phyloP scores from a whole-genome alignment of 192 early-diverging fungal genomes.

The Diversispora eburnea region DNA sequence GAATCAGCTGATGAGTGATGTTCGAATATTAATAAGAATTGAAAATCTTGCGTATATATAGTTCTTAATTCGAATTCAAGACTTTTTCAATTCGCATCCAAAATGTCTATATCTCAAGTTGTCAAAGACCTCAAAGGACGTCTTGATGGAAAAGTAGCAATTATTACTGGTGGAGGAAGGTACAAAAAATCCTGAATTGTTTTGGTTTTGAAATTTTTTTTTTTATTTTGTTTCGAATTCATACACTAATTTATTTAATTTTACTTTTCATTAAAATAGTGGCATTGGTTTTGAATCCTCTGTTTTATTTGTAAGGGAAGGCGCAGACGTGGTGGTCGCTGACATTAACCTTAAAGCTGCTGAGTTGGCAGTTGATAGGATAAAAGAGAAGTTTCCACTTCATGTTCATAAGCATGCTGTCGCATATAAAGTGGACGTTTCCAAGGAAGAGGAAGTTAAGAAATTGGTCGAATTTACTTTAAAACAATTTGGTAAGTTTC shows the following conservation, averaged over 20 bases:
- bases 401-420: slow-evolving; percentile 44
- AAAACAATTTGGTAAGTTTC: slow-evolving; percentile 57
- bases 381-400: slow-evolving; percentile 39
- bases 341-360: slow-evolving; percentile 70
- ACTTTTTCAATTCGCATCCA: not conserved
- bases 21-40: too few relatives aligned
- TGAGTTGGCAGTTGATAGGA: slow-evolving; percentile 48
- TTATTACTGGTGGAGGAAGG: slow-evolving; percentile 81
- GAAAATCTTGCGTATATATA: too few relatives aligned
- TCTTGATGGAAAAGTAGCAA: slow-evolving; percentile 68
- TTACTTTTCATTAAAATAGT: slow-evolving; percentile 36
- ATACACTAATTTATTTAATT: too few relatives aligned
- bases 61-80: too few relatives aligned
- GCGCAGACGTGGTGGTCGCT: slow-evolving; percentile 70
- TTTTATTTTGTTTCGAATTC: too few relatives aligned
- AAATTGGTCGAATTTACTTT: slow-evolving; percentile 63
- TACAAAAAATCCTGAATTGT: slow-evolving; percentile 31
- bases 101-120: slow-evolving; percentile 5
- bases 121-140: slow-evolving; percentile 33
- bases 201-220: too few relatives aligned
- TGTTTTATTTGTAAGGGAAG: slow-evolving; percentile 74
- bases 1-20: too few relatives aligned
- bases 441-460: slow-evolving; percentile 69
- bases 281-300: slow-evolving; percentile 78
- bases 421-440: slow-evolving; percentile 64